Percentiles rank a stretch among this genome's conserved stretches.
These are phyloP conservation scores for Achaetomiella virescens DNA, from an alignment of 495 filamentous ascomycete genomes.

Conservation along the genomic window DNA sequence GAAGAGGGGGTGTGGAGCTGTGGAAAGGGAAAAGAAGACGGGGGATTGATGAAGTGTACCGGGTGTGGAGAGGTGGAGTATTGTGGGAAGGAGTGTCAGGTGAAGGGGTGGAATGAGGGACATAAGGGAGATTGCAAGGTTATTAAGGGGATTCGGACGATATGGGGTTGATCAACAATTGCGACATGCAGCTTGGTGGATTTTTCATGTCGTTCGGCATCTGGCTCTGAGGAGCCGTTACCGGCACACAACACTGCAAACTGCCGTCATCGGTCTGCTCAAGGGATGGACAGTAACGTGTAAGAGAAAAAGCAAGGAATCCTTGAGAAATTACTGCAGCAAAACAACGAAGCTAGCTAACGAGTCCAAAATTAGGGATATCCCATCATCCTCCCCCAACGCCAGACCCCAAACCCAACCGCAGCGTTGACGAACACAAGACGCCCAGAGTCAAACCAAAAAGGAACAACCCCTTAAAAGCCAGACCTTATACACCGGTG, in stretches of 20 bases:
- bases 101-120: conserved; percentile 35
- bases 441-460: background rate
- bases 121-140: conserved; percentile 42
- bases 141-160: conserved; percentile 31
- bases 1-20: background rate
- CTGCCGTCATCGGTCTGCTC: too few species aligned
- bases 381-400: background rate
- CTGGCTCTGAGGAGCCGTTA: too few species aligned
- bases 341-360: background rate
- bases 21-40: background rate
- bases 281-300: too few species aligned
- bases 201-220: too few species aligned
- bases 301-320: too few species aligned
- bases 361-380: background rate
- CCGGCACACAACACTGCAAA: too few species aligned
- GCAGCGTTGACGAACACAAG: too few species aligned
- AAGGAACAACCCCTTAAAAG: background rate
- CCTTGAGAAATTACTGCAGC: background rate
- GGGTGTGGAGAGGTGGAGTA: conserved; percentile 38
- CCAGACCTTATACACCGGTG: conserved; percentile 19
- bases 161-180: conserved; percentile 26
- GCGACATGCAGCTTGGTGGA: too few species aligned
- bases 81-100: conserved; percentile 42
- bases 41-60: conserved; percentile 32
- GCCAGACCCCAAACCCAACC: background rate